Evolutionary conservation across 2,329 filamentous ascomycete genomes (phyloP).

Genomic region (Fusarium sulawesiense): DNA sequence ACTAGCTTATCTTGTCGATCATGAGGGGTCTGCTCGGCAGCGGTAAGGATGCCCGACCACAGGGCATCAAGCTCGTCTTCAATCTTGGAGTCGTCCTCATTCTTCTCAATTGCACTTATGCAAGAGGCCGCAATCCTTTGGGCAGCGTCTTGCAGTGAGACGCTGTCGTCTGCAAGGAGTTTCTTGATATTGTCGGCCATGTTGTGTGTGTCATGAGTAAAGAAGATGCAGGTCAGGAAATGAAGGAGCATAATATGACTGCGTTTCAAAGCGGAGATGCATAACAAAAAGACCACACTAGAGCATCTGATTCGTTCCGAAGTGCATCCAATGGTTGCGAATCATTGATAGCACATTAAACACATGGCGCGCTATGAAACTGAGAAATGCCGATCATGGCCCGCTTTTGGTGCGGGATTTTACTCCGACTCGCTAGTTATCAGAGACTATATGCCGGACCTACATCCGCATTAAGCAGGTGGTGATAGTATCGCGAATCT

Average conservation of each 20-base stretch:
- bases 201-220: neutral
- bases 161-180: constrained; percentile 11
- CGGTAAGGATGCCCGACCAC: constrained; percentile 32
- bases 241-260: constrained; percentile 1
- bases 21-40: constrained; percentile 37
- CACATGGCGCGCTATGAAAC: constrained; percentile 38
- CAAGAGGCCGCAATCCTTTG: constrained; percentile 16
- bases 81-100: constrained; percentile 13
- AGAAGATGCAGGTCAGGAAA: neutral
- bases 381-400: constrained; percentile 33
- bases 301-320: neutral
- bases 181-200: constrained; percentile 26
- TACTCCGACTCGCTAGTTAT: neutral
- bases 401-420: constrained; percentile 15
- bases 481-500: constrained; percentile 14
- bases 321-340: constrained; percentile 13
- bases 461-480: constrained; percentile 38
- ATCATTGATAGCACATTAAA: constrained; percentile 29
- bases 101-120: constrained; percentile 19
- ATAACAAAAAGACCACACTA: neutral
- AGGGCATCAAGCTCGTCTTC: constrained; percentile 26
- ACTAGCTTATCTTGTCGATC: constrained; percentile 39
- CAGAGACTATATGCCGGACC: constrained; percentile 12
- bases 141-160: constrained; percentile 24
- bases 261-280: constrained; percentile 7